Percentiles rank a stretch among this genome's conserved stretches.
These are phyloP conservation scores for Lentinula lateritia DNA, from an alignment of 768 basidiomycete species.

Conservation along the genomic window DNA sequence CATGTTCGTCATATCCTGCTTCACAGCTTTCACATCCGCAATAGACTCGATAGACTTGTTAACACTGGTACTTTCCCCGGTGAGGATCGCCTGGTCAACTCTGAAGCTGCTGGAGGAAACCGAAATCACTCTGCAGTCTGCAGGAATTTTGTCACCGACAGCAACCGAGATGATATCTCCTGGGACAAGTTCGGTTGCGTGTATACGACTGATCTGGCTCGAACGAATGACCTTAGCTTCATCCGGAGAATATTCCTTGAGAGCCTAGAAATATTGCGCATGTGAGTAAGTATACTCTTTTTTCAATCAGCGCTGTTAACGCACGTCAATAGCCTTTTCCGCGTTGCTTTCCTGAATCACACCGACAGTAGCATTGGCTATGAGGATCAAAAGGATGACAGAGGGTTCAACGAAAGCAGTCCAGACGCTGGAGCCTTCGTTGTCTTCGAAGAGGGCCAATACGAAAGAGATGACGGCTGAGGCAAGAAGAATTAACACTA, in stretches of 20 bases:
- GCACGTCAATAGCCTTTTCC: conserved; percentile 94
- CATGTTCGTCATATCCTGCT: conserved; percentile 98
- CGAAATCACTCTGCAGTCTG: conserved; percentile 86
- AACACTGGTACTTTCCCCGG: conserved; percentile 89
- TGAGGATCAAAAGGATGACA: conserved; percentile 92
- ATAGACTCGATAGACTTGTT: conserved; percentile 72
- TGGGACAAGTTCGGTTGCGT: conserved; percentile 87
- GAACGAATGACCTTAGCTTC: conserved; percentile 87
- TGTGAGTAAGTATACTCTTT: conserved; percentile 3
- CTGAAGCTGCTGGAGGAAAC: conserved; percentile 92
- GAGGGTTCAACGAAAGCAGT: conserved; percentile 93
- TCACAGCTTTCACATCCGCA: conserved; percentile 74
- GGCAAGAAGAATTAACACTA: conserved; percentile 92
- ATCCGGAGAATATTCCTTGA: conserved; percentile 96
- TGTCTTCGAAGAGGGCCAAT: conserved; percentile 82
- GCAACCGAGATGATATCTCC: conserved; percentile 90
- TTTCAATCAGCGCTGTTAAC: conserved; percentile 22
- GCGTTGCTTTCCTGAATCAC: conserved; percentile 97
- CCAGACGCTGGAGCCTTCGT: conserved; percentile 56
- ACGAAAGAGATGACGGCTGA: conserved; percentile 93
- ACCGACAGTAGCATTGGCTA: conserved; percentile 96
- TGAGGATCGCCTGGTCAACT: conserved; percentile 94
- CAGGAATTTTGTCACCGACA: conserved; percentile 93
- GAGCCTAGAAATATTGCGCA: conserved; percentile 51
- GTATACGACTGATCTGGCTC: conserved; percentile 64